Conservation (phyloP, 352 stramenopile genomes). For the Phytophthora foliorum region DNA sequence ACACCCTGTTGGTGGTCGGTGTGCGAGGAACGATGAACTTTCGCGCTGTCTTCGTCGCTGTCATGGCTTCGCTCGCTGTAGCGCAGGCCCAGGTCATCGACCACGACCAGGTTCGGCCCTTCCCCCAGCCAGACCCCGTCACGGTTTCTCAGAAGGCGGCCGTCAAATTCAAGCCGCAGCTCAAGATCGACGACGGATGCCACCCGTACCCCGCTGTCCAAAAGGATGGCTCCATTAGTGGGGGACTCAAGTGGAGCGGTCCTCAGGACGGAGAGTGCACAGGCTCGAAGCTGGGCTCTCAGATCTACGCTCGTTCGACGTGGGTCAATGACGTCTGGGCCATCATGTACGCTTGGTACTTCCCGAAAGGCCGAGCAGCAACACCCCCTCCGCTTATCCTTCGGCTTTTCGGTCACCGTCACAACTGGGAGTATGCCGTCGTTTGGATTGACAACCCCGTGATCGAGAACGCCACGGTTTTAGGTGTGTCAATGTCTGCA, state of each 20-base stretch:
- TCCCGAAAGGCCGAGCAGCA: slow-evolving; percentile 30
- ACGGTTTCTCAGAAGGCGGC: slow-evolving; percentile 26
- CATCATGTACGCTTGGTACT: slow-evolving; percentile 43
- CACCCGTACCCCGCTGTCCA: slow-evolving; percentile 39
- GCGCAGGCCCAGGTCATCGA: slow-evolving; percentile 26
- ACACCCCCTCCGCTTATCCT: slow-evolving; percentile 14
- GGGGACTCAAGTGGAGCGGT: slow-evolving; percentile 38
- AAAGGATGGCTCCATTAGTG: slow-evolving; percentile 30
- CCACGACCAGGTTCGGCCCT: slow-evolving; percentile 35
- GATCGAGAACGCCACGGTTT: slow-evolving; percentile 24
- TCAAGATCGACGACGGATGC: slow-evolving; percentile 35
- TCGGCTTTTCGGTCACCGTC: slow-evolving; percentile 41
- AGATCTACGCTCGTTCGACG: slow-evolving; percentile 35
- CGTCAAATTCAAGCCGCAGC: slow-evolving; percentile 35
- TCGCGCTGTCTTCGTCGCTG: slow-evolving; percentile 9
- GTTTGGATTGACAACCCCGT: slow-evolving; percentile 41
- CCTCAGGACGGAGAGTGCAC: slow-evolving; percentile 32
- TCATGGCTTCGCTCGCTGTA: slow-evolving; percentile 16
- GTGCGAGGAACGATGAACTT: slow-evolving; percentile 27
- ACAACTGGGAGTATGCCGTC: slow-evolving; percentile 56
- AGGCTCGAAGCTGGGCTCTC: slow-evolving; percentile 34
- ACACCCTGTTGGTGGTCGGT: background rate
- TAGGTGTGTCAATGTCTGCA: slow-evolving; percentile 37
- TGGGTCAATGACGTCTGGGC: slow-evolving; percentile 37
- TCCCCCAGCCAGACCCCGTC: slow-evolving; percentile 29